Conservation (phyloP, 2,329 filamentous ascomycete genomes). For the Fusarium ramigenum region DNA sequence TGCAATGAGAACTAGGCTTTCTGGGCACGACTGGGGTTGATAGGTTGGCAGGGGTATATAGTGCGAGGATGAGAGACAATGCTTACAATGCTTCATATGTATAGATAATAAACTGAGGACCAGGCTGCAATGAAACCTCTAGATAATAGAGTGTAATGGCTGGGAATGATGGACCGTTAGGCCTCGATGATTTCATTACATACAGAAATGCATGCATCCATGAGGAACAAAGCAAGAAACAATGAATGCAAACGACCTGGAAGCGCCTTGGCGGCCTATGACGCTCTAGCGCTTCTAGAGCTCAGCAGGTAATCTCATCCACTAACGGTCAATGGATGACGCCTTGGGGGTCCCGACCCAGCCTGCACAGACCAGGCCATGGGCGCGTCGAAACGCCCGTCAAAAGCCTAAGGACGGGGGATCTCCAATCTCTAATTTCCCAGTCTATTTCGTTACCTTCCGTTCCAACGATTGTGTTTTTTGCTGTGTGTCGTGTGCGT, state of each 20-base stretch:
- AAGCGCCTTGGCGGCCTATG: slow-evolving; percentile 22
- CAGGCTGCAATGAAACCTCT: background rate
- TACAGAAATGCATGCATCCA: background rate
- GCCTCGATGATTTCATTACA: slow-evolving; percentile 22
- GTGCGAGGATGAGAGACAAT: slow-evolving; percentile 4
- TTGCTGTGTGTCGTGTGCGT: background rate
- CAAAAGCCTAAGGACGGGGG: slow-evolving; percentile 8
- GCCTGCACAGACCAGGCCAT: slow-evolving; percentile 24
- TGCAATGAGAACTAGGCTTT: slow-evolving; percentile 10
- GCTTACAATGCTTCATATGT: background rate
- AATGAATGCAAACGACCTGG: slow-evolving; percentile 3
- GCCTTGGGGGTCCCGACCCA: background rate
- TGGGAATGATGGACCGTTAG: background rate
- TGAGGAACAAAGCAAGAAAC: slow-evolving; percentile 6
- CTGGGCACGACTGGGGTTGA: slow-evolving; percentile 10
- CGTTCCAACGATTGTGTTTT: background rate
- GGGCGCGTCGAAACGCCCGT: slow-evolving; percentile 21
- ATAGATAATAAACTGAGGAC: background rate
- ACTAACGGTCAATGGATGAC: slow-evolving; percentile 30
- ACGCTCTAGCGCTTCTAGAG: slow-evolving; percentile 33
- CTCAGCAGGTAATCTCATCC: slow-evolving; percentile 16
- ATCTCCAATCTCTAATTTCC: slow-evolving; percentile 18
- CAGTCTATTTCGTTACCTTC: background rate
- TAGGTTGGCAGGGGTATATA: slow-evolving; percentile 13
- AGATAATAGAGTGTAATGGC: background rate